Percentiles rank a stretch among this genome's conserved stretches.
Evolutionary conservation across 2,329 filamentous ascomycete species (phyloP).

Genomic region (Zopfia rhizophila): DNA sequence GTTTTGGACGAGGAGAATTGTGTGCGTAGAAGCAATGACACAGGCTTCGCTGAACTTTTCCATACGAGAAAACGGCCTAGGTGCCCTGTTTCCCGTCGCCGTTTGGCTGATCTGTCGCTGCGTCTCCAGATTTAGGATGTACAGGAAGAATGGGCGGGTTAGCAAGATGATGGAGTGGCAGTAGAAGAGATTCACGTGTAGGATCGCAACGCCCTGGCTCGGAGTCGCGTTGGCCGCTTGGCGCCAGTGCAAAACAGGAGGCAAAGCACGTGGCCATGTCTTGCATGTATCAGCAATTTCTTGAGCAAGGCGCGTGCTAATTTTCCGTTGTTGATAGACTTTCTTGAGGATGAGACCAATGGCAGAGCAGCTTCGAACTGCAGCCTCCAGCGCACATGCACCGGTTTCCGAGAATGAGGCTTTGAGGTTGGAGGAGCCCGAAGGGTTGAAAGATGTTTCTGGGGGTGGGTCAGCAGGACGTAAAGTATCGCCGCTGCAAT

Average conservation of each 20-base stretch:
- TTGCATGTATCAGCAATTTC: slow-evolving; percentile 66
- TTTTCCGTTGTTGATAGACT: slow-evolving; percentile 69
- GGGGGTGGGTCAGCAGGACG: slow-evolving; percentile 39
- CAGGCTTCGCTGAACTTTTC: slow-evolving; percentile 59
- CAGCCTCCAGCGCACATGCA: slow-evolving; percentile 62
- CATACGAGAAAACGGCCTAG: slow-evolving; percentile 53
- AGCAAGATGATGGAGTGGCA: slow-evolving; percentile 72
- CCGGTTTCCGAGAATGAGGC: slow-evolving; percentile 47
- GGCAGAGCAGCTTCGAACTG: slow-evolving; percentile 67
- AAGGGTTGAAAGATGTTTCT: slow-evolving; percentile 29
- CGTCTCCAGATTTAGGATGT: slow-evolving; percentile 61
- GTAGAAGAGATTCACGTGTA: slow-evolving; percentile 71
- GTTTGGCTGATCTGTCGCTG: slow-evolving; percentile 46
- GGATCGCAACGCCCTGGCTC: slow-evolving; percentile 66
- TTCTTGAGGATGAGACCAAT: slow-evolving; percentile 68
- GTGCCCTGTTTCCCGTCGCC: slow-evolving; percentile 31
- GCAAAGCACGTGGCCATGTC: slow-evolving; percentile 62
- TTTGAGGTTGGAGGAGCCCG: slow-evolving; percentile 14
- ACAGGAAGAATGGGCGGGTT: slow-evolving; percentile 72
- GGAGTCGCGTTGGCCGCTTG: slow-evolving; percentile 58
- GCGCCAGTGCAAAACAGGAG: slow-evolving; percentile 62
- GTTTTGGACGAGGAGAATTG: slow-evolving; percentile 52
- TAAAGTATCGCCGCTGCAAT: slow-evolving; percentile 65
- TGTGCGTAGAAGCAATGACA: slow-evolving; percentile 54
- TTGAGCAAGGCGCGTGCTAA: slow-evolving; percentile 67